Evolutionary conservation across 331 rosid species (phyloP).

Genomic region (Malus hybrid): DNA sequence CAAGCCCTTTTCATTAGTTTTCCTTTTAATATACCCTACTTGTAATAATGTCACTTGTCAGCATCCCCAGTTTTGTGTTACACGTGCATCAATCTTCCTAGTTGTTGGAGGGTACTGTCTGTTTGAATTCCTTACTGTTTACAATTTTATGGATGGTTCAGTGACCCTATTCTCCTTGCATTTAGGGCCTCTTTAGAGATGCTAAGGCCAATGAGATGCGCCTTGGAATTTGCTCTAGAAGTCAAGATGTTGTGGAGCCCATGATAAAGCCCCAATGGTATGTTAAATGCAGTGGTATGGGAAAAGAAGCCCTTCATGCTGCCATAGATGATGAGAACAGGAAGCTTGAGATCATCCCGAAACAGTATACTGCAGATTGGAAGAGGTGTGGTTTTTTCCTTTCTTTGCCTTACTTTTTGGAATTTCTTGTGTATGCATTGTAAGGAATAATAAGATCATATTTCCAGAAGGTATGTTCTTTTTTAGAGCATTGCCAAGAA

Average conservation of each 20-base stretch:
- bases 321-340: conserved; percentile 55
- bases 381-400: conserved; percentile 48
- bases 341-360: conserved; percentile 63
- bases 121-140: neutral
- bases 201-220: conserved; percentile 90
- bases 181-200: conserved; percentile 80
- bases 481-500: neutral
- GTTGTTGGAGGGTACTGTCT: neutral
- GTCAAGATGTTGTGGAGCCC: conserved; percentile 92
- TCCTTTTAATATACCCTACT: neutral
- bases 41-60: neutral
- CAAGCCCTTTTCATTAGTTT: too few relatives aligned
- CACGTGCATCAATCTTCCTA: neutral
- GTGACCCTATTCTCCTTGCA: conserved; percentile 14
- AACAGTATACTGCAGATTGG: conserved; percentile 88
- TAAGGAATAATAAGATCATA: neutral
- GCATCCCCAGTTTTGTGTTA: neutral
- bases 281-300: conserved; percentile 64
- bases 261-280: conserved; percentile 97
- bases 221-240: conserved; percentile 89
- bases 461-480: neutral
- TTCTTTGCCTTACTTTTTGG: conserved; percentile 5
- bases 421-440: neutral
- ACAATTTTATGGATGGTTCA: neutral
- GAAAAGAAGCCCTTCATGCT: conserved; percentile 68